Conservation (phyloP, 495 filamentous ascomycete species). For the Neurospora sublineolata region DNA sequence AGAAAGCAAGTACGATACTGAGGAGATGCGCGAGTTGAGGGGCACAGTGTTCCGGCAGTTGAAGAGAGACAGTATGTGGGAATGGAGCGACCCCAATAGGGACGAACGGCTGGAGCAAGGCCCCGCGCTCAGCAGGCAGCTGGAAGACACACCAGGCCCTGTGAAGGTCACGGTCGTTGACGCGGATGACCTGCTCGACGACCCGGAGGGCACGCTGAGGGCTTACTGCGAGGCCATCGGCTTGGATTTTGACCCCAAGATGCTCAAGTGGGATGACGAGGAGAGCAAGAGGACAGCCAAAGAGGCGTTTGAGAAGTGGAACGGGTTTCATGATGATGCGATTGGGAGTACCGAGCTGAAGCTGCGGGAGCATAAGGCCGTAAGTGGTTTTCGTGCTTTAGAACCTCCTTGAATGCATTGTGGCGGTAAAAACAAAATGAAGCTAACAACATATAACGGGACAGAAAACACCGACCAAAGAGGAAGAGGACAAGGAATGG, state of each 20-base stretch:
- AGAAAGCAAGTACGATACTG: background rate
- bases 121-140: background rate
- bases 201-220: conserved; percentile 59
- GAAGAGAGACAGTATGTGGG: no score
- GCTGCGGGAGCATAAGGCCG: conserved; percentile 47
- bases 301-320: conserved; percentile 86
- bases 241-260: conserved; percentile 53
- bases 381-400: conserved; percentile 32
- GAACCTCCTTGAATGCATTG: background rate
- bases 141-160: background rate
- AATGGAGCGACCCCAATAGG: no score
- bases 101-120: no score
- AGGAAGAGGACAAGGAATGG: conserved; percentile 71
- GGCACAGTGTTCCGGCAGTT: no score
- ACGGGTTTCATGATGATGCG: conserved; percentile 90
- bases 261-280: conserved; percentile 75
- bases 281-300: conserved; percentile 52
- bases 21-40: background rate
- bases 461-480: conserved; percentile 32
- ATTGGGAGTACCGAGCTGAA: conserved; percentile 65
- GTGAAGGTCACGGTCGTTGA: conserved; percentile 74
- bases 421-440: background rate
- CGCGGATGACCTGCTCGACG: conserved; percentile 84
- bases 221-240: conserved; percentile 71
- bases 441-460: background rate